These are phyloP conservation scores for Triangularia verruculosa DNA, from an alignment of 2,329 filamentous ascomycete species.

Conservation along the genomic window DNA sequence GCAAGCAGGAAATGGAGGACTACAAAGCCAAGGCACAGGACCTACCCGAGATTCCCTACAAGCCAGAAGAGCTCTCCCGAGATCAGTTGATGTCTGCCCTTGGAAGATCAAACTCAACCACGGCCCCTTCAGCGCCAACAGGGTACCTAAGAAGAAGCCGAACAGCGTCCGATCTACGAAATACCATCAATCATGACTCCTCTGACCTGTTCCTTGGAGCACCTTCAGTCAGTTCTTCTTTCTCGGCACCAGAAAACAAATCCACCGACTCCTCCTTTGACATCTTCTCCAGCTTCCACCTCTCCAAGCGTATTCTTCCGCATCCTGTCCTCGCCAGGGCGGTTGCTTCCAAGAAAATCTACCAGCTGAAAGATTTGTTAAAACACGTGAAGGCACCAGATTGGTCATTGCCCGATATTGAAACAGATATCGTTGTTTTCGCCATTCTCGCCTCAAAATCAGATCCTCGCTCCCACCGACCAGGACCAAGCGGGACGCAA, in stretches of 20 bases:
- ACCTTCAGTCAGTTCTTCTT: constrained; percentile 18
- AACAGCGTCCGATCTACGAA: constrained; percentile 37
- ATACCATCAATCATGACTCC: constrained; percentile 13
- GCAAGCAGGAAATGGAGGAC: constrained; percentile 55
- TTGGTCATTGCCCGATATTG: constrained; percentile 76
- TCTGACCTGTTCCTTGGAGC: constrained; percentile 13
- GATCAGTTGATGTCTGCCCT: constrained; percentile 55
- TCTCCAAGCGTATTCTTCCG: constrained; percentile 78
- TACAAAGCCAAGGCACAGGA: constrained; percentile 58
- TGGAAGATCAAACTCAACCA: constrained; percentile 25
- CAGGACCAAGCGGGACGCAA: constrained; percentile 42
- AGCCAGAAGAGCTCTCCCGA: constrained; percentile 56
- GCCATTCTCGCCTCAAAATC: constrained; percentile 88
- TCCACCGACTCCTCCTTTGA: constrained; percentile 60
- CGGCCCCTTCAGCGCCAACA: not conserved
- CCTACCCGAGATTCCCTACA: constrained; percentile 47
- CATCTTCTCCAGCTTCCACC: constrained; percentile 78
- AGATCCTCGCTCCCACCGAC: constrained; percentile 63
- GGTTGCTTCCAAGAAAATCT: constrained; percentile 72
- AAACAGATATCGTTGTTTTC: constrained; percentile 86
- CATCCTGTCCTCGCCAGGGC: constrained; percentile 77
- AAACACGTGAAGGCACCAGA: constrained; percentile 77
- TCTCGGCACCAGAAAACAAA: constrained; percentile 20
- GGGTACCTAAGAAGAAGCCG: constrained; percentile 43
- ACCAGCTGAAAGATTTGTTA: constrained; percentile 76